Percentiles rank a stretch among this genome's conserved stretches.
Evolutionary conservation across 2,329 filamentous ascomycete species (phyloP).

Genomic region (Paraphoma chrysanthemicola): DNA sequence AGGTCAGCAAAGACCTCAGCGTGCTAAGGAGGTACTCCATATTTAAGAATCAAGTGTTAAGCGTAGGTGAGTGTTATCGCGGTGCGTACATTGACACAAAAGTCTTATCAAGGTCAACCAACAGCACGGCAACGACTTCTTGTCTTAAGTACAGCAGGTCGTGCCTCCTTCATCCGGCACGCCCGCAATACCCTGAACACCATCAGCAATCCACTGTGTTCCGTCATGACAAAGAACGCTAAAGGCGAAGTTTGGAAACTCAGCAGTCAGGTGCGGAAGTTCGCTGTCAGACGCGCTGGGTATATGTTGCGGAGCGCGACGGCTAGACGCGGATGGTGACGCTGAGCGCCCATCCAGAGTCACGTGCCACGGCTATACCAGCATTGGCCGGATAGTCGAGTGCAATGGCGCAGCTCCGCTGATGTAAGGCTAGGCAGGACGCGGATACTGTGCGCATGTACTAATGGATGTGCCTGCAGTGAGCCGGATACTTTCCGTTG

Average conservation of each 20-base stretch:
- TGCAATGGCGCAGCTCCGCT: slow-evolving; percentile 2
- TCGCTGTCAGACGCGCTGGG: slow-evolving; percentile 14
- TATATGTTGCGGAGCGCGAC: slow-evolving; percentile 30
- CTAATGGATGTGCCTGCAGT: too few species aligned
- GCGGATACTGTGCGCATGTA: slow-evolving; percentile 20
- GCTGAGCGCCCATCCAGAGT: neutral
- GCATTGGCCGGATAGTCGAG: slow-evolving; percentile 25
- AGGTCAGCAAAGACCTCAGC: slow-evolving; percentile 22
- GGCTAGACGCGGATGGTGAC: slow-evolving; percentile 32
- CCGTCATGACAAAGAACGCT: slow-evolving; percentile 8
- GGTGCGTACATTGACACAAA: slow-evolving; percentile 12
- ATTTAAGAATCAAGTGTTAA: neutral
- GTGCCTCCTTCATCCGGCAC: slow-evolving; percentile 36
- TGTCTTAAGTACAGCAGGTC: slow-evolving; percentile 20
- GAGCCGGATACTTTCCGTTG: too few species aligned
- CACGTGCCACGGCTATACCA: slow-evolving; percentile 30
- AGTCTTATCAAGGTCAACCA: neutral
- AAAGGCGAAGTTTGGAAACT: slow-evolving; percentile 1
- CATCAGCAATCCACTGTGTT: neutral
- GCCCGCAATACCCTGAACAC: slow-evolving; percentile 32
- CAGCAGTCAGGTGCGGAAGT: slow-evolving; percentile 17
- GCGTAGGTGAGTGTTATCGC: slow-evolving; percentile 1
- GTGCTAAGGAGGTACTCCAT: slow-evolving; percentile 32
- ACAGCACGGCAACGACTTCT: neutral
- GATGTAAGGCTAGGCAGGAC: slow-evolving; percentile 8